Evolutionary conservation across 352 stramenopile genomes (phyloP), one percentile per base, ranked within the genome.

Genomic region (Phytophthora europaea): DNA sequence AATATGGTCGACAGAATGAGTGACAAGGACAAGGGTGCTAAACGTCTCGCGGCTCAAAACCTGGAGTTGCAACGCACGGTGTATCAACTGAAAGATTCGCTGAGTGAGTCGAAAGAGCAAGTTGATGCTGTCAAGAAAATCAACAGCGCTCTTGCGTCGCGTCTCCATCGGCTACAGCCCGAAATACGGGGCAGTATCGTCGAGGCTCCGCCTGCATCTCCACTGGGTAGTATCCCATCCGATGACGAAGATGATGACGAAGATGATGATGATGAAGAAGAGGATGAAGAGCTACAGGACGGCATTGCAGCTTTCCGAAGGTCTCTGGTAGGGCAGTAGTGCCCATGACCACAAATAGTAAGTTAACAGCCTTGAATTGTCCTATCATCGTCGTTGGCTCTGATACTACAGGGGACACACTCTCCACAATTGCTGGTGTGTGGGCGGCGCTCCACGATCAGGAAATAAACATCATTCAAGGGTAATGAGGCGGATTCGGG

Each of bases 91-190:
- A 91, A 85, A 4, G 86, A 94, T 66, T 88, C 84, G 12, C 68
- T 96, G 16, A 85, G 84, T 48, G 88, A 93, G 40, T 80, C 82
- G 0, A 81, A 79, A n/a, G 86, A 94, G 62, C 89, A 96, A 69
- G 68, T 94, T 47, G 67, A 73, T n/a, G 85, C 85, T 4, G 81
- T 90, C 26, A 92, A 91, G 76, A 85, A 85, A 59, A 92, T 94
- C 62, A 96, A 96, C 63, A 78, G 73, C 36, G 83, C 88, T 26
- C 73, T 96, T n/a, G 78, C 90, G 18, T 80, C 81, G 22, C 88
- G 85, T 60, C 81, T 95, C 45, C 80, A 90, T 69, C 61, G 78
- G 13, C 62, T 90, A 20, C 73, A 90, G 33, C 86, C 85, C 0
- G 83, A 92, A 1, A 75, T 78, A 18, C 78, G 84, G 6, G 77